A percentile compares a stretch with the other conserved stretches of the same genome.
These are phyloP conservation scores for Blastomyces silverae DNA, from an alignment of 2,329 filamentous ascomycete genomes.

Conservation along the genomic window DNA sequence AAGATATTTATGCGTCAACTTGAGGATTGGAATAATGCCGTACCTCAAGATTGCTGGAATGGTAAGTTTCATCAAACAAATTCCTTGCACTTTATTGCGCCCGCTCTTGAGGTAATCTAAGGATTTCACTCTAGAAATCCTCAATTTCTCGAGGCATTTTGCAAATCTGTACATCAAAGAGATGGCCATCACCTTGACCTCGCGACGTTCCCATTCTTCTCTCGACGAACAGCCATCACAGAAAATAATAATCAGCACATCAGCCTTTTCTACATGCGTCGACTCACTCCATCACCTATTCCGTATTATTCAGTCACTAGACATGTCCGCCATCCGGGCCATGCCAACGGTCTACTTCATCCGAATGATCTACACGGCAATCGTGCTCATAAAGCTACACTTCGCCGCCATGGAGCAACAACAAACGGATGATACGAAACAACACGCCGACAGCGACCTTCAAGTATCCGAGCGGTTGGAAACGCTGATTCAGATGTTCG, in stretches of 20 bases:
- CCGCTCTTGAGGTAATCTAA: background rate
- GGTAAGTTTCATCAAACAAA: background rate
- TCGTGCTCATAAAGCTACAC: background rate
- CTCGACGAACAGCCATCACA: background rate
- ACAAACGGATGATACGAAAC: background rate
- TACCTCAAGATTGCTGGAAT: background rate
- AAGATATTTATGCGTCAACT: background rate
- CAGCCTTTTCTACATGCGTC: background rate
- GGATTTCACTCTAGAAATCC: background rate
- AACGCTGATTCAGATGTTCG: slow-evolving; percentile 10
- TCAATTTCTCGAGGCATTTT: background rate
- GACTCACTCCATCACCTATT: background rate
- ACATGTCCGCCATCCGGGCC: background rate
- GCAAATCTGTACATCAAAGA: background rate
- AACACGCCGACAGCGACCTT: background rate
- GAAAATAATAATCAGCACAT: background rate
- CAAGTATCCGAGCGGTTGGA: background rate
- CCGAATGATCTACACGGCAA: background rate
- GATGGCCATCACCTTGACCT: background rate
- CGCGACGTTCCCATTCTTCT: background rate
- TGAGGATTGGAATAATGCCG: background rate
- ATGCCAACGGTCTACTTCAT: background rate
- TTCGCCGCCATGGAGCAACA: background rate
- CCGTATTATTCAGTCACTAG: background rate
- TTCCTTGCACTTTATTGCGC: background rate